Conservation (phyloP, 2,329 filamentous ascomycete genomes). For the Cryoendolithus antarcticus region DNA sequence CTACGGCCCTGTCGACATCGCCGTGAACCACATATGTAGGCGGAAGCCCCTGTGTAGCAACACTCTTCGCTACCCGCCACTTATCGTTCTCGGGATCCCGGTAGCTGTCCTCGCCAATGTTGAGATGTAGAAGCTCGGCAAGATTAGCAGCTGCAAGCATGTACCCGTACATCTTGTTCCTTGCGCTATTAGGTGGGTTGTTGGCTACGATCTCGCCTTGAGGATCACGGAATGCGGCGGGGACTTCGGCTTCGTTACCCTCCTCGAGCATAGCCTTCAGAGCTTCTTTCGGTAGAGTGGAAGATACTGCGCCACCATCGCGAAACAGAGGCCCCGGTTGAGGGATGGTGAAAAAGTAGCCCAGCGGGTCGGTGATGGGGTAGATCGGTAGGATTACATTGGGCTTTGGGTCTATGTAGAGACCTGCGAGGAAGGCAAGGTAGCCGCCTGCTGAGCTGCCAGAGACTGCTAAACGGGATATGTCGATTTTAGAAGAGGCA, state of each 20-base stretch:
- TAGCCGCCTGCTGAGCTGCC: conserved; percentile 21
- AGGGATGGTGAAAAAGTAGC: conserved; percentile 18
- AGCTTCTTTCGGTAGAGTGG: not conserved
- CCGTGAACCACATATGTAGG: conserved; percentile 20
- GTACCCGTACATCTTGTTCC: conserved; percentile 15
- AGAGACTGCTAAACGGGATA: conserved; percentile 15
- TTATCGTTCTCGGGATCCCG: conserved; percentile 12
- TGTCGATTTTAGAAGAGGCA: conserved; percentile 9
- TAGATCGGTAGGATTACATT: conserved; percentile 21
- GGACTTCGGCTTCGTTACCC: not conserved
- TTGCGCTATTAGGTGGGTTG: conserved; percentile 7
- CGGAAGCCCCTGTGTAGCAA: conserved; percentile 12
- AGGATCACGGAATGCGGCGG: conserved; percentile 12
- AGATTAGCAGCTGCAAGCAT: conserved; percentile 19
- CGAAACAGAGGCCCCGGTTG: conserved; percentile 14
- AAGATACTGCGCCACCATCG: conserved; percentile 1
- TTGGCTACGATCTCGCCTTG: conserved; percentile 14
- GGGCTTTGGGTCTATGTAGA: conserved; percentile 21
- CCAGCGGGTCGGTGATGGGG: conserved; percentile 22
- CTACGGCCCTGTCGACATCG: conserved; percentile 17
- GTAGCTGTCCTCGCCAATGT: not conserved
- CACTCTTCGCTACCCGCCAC: conserved; percentile 15
- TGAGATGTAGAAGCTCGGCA: conserved; percentile 11
- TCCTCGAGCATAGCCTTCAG: not conserved
- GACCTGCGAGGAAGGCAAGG: conserved; percentile 18